Base-by-base conservation (phyloP, 768 basidiomycete species). In the Macrolepiota fuliginosa region DNA sequence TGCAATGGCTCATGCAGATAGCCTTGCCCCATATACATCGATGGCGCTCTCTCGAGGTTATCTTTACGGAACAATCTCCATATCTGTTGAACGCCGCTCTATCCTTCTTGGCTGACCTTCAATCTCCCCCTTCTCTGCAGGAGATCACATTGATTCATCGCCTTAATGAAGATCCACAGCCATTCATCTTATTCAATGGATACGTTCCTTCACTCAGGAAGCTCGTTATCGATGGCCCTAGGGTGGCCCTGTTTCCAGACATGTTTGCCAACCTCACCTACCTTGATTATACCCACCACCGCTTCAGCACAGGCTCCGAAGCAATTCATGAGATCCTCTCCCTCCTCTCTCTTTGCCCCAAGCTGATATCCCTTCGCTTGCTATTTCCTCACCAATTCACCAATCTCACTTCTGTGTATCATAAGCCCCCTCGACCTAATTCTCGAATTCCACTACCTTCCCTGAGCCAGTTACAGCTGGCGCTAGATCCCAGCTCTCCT, bases 241-340 rank as follows among this genome's bases (percentile, higher is more conserved):
- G 85, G 62, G 70, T 91, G 55, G 72, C 78, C 3, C 90, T 88
- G 88, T 69, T 81, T 12, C 84, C 88, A 36, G 81, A 81, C 10
- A 74, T 90, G 36, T 90, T 86, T 66, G 74, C 76, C 40, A 86
- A 87, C 68, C 75, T 91, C 47, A 82, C 80, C 5, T 83, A 76
- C 66, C 77, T 91, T 46, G 85, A 90, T 70, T 91, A 90, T 65
- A 85, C 86, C 1, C 89, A 91, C 65, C 89, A 90, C 62, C 84
- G 85, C 22, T 88, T 89, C 72, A 88, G 81, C 40, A 72, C 70
- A 19, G 88, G 84, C 4, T 73, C 80, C 62, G 78, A 81, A 57
- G 84, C 86, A 2, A 78, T 85, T 9, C 68, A 77, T 29, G 89
- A 91, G 67, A 74, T 90, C 50, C 67, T 87, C 42, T 75, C 76